phyloP scores from a whole-genome alignment of 345 rosid genomes.

The Aurinia saxatilis region DNA sequence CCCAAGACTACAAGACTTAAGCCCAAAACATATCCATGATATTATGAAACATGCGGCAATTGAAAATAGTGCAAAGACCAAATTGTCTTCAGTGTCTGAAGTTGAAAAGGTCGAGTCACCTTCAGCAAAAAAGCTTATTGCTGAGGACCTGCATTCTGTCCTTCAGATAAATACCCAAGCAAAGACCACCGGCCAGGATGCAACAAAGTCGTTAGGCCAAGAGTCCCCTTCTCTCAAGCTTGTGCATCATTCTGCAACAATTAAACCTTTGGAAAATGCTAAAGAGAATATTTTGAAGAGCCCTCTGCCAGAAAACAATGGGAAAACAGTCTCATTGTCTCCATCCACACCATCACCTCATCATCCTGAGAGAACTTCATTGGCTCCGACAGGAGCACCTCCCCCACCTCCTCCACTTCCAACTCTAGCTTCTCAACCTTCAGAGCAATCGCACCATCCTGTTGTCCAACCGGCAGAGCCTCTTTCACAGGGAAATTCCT shows the following conservation, averaged over 20 bases:
- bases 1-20: constrained; percentile 34
- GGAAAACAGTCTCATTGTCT: constrained; percentile 22
- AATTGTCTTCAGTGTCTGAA: constrained; percentile 32
- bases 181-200: constrained; percentile 15
- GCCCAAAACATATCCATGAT: constrained; percentile 37
- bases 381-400: constrained; percentile 26
- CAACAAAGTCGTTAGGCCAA: constrained; percentile 15
- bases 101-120: constrained; percentile 22
- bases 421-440: constrained; percentile 15
- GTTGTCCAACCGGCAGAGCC: constrained; percentile 18
- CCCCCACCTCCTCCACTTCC: constrained; percentile 41
- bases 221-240: constrained; percentile 27
- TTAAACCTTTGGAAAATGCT: constrained; percentile 28
- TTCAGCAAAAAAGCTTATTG: constrained; percentile 15
- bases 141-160: constrained; percentile 24
- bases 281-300: constrained; percentile 1
- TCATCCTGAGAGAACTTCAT: constrained; percentile 24
- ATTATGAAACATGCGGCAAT: constrained; percentile 25
- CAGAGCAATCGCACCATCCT: constrained; percentile 12
- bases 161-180: constrained; percentile 16
- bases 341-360: constrained; percentile 31
- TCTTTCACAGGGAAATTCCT: constrained; percentile 20
- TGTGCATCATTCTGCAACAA: constrained; percentile 34
- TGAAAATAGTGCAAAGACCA: constrained; percentile 30
- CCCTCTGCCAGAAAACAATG: constrained; percentile 17